phyloP scores from a whole-genome alignment of 371 early-diverging fungal genomes.

The Mucor sp. region DNA sequence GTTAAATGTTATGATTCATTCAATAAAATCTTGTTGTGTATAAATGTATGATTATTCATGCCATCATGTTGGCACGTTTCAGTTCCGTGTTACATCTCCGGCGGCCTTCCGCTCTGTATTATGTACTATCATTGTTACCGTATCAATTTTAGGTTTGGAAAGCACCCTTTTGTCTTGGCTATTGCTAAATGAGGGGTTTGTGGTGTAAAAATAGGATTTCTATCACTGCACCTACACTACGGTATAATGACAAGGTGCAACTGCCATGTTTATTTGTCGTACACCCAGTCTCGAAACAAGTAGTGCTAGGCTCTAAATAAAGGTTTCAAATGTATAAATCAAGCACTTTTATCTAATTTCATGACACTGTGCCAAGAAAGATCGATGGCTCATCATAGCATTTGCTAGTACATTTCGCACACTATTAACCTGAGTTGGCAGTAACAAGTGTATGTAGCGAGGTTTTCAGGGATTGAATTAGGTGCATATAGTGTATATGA shows the following conservation, averaged over 20 bases:
- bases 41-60: background rate
- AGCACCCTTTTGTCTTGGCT: background rate
- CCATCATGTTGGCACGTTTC: background rate
- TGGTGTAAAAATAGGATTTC: background rate
- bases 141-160: too few species aligned
- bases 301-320: background rate
- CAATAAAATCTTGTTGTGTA: too few species aligned
- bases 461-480: too few species aligned
- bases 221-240: background rate
- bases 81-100: background rate
- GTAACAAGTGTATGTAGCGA: too few species aligned
- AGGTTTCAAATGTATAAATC: background rate
- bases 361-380: background rate
- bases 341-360: background rate
- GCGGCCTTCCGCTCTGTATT: background rate
- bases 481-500: too few species aligned
- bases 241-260: background rate
- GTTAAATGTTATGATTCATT: background rate
- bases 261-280: background rate
- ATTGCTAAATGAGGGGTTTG: background rate
- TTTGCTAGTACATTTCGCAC: too few species aligned
- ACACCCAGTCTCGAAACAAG: background rate
- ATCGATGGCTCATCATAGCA: background rate
- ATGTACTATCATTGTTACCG: too few species aligned
- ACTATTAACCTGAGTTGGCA: too few species aligned